Percentiles rank a stretch among this genome's conserved stretches.
These are phyloP conservation scores for Aspergillus novoparasiticus DNA, from an alignment of 2,329 filamentous ascomycete genomes.

Conservation along the genomic window DNA sequence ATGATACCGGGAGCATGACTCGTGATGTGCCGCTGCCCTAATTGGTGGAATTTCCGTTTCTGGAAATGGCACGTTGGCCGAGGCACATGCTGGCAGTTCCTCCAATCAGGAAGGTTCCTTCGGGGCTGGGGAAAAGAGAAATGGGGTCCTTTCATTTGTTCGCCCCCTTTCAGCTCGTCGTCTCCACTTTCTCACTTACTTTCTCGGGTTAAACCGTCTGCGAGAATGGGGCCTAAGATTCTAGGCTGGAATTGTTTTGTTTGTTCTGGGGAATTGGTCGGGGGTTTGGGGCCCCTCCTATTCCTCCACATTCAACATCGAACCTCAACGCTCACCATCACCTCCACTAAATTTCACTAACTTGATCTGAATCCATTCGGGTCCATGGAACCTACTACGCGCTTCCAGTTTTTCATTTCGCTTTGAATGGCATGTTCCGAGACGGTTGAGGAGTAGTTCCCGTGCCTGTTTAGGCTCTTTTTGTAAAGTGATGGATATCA, in stretches of 20 bases:
- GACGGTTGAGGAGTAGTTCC: not conserved
- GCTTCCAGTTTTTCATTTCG: not conserved
- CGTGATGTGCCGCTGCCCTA: not conserved
- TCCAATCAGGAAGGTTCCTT: not conserved
- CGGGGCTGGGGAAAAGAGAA: not conserved
- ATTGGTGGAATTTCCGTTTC: constrained; percentile 1
- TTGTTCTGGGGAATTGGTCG: constrained; percentile 9
- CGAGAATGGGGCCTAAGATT: not conserved
- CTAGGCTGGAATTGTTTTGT: not conserved
- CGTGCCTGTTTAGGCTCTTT: not conserved
- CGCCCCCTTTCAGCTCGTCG: not conserved
- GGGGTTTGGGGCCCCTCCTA: constrained; percentile 2
- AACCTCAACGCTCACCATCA: not conserved
- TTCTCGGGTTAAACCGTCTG: not conserved
- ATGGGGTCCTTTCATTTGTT: not conserved
- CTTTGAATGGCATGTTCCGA: not conserved
- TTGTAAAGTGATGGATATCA: not conserved
- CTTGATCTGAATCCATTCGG: not conserved
- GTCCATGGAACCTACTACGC: not conserved
- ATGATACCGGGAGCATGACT: not conserved
- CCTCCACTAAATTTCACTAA: not conserved
- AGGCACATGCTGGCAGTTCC: not conserved
- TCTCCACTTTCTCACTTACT: not conserved
- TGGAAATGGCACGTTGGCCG: constrained; percentile 4
- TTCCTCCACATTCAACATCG: not conserved